Conservation (phyloP, 2,329 filamentous ascomycete genomes). For the Colletotrichum lupini region DNA sequence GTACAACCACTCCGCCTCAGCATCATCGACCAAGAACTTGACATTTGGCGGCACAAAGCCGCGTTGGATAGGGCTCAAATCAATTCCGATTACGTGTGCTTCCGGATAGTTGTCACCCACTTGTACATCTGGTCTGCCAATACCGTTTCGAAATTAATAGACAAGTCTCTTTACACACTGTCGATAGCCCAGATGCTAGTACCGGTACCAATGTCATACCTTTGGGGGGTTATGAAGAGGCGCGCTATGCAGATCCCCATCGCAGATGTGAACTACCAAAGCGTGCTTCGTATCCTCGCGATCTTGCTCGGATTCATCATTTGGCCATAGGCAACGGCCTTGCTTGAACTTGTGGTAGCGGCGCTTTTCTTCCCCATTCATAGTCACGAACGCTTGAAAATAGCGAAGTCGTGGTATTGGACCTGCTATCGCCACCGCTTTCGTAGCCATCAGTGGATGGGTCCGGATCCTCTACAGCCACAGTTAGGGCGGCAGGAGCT, state of each 20-base stretch:
- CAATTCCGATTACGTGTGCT: neutral
- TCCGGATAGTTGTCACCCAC: slow-evolving; percentile 6
- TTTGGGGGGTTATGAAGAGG: slow-evolving; percentile 43
- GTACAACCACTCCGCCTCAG: slow-evolving; percentile 39
- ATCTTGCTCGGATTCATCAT: slow-evolving; percentile 36
- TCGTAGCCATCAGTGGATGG: neutral
- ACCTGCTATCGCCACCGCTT: slow-evolving; percentile 36
- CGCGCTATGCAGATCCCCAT: slow-evolving; percentile 52
- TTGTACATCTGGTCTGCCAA: neutral
- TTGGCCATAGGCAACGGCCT: slow-evolving; percentile 50
- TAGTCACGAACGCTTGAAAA: slow-evolving; percentile 51
- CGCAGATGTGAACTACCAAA: slow-evolving; percentile 47
- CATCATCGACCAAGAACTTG: slow-evolving; percentile 41
- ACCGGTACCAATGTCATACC: neutral
- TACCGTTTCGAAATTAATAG: no score
- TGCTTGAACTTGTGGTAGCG: slow-evolving; percentile 54
- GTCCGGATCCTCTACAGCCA: neutral
- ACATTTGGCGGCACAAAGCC: slow-evolving; percentile 39
- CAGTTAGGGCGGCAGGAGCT: no score
- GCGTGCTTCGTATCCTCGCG: slow-evolving; percentile 52
- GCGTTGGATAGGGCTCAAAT: slow-evolving; percentile 26
- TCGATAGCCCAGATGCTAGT: slow-evolving; percentile 2
- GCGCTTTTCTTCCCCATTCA: slow-evolving; percentile 47
- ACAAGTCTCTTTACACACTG: neutral
- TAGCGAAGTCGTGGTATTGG: slow-evolving; percentile 42